Conservation (phyloP, 2,329 filamentous ascomycete species). For the Boeremia lycopersici region DNA sequence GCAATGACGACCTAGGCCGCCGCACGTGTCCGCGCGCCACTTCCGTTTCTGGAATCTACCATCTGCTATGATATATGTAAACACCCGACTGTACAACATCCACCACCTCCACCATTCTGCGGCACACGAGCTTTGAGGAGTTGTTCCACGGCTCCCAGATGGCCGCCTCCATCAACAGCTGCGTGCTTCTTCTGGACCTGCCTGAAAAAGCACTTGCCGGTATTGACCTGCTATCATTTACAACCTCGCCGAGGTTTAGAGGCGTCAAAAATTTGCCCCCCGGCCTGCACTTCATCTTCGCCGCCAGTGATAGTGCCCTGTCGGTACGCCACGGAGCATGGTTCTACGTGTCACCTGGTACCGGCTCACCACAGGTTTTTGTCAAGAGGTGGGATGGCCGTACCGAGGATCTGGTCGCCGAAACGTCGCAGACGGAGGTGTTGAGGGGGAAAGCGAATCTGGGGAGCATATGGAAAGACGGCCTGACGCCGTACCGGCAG, state of each 20-base stretch:
- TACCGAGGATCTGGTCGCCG: constrained; percentile 53
- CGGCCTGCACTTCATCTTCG: constrained; percentile 68
- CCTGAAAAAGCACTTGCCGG: constrained; percentile 57
- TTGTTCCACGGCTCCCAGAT: constrained; percentile 43
- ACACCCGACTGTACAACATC: not conserved
- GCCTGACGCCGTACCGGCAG: constrained; percentile 56
- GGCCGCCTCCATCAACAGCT: constrained; percentile 44
- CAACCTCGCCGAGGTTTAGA: constrained; percentile 64
- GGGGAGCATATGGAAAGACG: constrained; percentile 61
- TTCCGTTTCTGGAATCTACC: constrained; percentile 25
- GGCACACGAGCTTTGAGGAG: constrained; percentile 42
- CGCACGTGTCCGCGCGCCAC: constrained; percentile 12
- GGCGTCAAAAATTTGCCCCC: constrained; percentile 64
- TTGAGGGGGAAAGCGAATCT: constrained; percentile 62
- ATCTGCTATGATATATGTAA: constrained; percentile 10
- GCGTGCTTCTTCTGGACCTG: constrained; percentile 53
- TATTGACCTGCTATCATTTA: constrained; percentile 65
- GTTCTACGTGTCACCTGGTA: constrained; percentile 58
- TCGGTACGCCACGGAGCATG: constrained; percentile 67
- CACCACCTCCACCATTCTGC: constrained; percentile 38
- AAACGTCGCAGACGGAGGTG: constrained; percentile 49
- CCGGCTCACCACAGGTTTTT: constrained; percentile 51
- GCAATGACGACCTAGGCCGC: constrained; percentile 10
- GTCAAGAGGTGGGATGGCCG: constrained; percentile 62
- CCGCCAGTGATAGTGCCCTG: constrained; percentile 61